Conservation (phyloP, 2,329 filamentous ascomycete species). For the Penicillium sp. region DNA sequence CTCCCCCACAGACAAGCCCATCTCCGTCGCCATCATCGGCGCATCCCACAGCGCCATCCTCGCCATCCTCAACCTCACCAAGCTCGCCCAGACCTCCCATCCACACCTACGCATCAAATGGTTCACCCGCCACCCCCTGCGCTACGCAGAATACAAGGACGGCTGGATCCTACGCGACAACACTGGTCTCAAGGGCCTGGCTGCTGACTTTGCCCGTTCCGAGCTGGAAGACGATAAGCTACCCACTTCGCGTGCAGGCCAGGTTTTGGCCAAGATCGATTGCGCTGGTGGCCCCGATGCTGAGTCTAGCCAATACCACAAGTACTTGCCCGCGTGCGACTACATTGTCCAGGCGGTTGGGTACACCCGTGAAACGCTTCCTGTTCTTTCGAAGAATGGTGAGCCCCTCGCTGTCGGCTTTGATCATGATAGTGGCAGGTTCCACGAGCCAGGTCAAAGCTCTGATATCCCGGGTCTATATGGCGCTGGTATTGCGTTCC, state of each 20-base stretch:
- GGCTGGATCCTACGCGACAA: constrained; percentile 66
- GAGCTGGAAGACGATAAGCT: constrained; percentile 58
- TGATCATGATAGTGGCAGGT: constrained; percentile 43
- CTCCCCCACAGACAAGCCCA: constrained; percentile 38
- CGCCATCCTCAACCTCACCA: constrained; percentile 60
- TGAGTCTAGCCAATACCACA: constrained; percentile 50
- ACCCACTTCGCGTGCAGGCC: constrained; percentile 46
- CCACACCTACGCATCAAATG: constrained; percentile 58
- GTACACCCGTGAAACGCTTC: constrained; percentile 53
- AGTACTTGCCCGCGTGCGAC: constrained; percentile 49
- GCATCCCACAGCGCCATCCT: constrained; percentile 64
- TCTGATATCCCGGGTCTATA: constrained; percentile 53
- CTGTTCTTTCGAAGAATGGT: constrained; percentile 44
- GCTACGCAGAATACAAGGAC: constrained; percentile 62
- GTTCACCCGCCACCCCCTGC: constrained; percentile 61
- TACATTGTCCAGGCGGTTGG: constrained; percentile 61
- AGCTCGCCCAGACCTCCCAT: constrained; percentile 53
- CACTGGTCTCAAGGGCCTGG: constrained; percentile 63
- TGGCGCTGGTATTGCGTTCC: constrained; percentile 64
- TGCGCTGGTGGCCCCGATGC: constrained; percentile 36
- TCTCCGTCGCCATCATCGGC: constrained; percentile 58
- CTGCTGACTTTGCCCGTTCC: constrained; percentile 58
- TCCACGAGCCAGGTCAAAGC: constrained; percentile 45
- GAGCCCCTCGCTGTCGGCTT: constrained; percentile 28
- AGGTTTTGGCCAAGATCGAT: constrained; percentile 50